Conservation (phyloP, 1,284 basidiomycete genomes). For the Exobasidium rhododendri region DNA sequence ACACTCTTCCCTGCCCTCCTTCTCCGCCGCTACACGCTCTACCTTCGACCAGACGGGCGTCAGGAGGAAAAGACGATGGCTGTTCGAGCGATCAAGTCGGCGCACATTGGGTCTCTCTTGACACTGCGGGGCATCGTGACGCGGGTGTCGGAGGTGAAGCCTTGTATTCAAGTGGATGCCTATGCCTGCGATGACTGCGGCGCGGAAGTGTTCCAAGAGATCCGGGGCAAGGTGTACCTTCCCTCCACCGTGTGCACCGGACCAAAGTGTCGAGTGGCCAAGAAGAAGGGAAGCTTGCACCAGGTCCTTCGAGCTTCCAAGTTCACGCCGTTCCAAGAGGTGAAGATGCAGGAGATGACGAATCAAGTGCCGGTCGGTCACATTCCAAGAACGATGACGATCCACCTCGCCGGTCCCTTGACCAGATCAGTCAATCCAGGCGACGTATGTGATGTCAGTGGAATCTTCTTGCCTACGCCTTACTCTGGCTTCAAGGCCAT, state of each 20-base stretch:
- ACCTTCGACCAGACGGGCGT: slow-evolving; percentile 69
- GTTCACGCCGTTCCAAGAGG: slow-evolving; percentile 97
- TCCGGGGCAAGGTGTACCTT: slow-evolving; percentile 85
- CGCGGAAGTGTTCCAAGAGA: slow-evolving; percentile 97
- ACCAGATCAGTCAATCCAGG: slow-evolving; percentile 91
- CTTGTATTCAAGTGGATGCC: slow-evolving; percentile 91
- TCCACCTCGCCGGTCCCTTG: slow-evolving; percentile 85
- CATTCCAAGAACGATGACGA: slow-evolving; percentile 95
- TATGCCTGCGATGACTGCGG: slow-evolving; percentile 99
- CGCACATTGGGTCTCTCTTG: slow-evolving; percentile 83
- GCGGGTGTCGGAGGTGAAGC: slow-evolving; percentile 97
- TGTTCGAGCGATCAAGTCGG: slow-evolving; percentile 82
- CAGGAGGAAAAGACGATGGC: slow-evolving; percentile 62
- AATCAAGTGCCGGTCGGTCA: slow-evolving; percentile 99
- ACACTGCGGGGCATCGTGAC: slow-evolving; percentile 97
- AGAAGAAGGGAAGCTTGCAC: slow-evolving; percentile 83
- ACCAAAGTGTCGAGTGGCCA: slow-evolving; percentile 75
- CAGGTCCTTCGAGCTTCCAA: slow-evolving; percentile 97
- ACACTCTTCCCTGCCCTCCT: slow-evolving; percentile 70
- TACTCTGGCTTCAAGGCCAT: slow-evolving; percentile 84
- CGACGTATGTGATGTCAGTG: slow-evolving; percentile 87
- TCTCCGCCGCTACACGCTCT: slow-evolving; percentile 89
- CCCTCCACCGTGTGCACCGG: slow-evolving; percentile 75
- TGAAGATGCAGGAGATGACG: slow-evolving; percentile 99
- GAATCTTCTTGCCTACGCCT: slow-evolving; percentile 82